These are phyloP conservation scores for Candida odintsovae DNA, from an alignment of 805 yeast genomes.

Conservation along the genomic window DNA sequence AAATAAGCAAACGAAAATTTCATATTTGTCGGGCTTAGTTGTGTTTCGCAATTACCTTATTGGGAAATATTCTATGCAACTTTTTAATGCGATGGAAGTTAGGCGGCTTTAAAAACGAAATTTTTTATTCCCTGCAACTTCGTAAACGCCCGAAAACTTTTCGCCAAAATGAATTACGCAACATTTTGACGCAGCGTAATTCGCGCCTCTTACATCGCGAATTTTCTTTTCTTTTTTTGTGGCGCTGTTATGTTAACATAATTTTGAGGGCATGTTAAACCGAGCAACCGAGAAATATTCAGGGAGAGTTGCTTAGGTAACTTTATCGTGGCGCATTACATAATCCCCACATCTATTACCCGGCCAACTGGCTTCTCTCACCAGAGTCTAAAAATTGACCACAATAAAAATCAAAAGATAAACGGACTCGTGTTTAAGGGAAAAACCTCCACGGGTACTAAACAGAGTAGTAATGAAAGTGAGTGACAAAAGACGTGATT, in stretches of 20 bases:
- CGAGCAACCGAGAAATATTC: no score
- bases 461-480: neutral
- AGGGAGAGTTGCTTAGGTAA: neutral
- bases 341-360: neutral
- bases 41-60: neutral
- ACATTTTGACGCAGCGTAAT: no score
- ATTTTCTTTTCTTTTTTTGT: no score
- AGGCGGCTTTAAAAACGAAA: neutral
- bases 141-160: neutral
- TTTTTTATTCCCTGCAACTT: neutral
- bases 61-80: neutral
- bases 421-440: neutral
- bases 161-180: neutral
- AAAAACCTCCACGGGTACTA: neutral
- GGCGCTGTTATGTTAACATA: no score
- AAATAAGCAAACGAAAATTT: neutral
- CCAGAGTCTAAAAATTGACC: neutral
- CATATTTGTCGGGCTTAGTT: neutral
- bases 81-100: neutral
- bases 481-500: neutral
- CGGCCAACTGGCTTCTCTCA: no score
- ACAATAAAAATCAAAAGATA: neutral
- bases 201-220: no score
- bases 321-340: neutral
- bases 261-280: no score